Percentiles rank a stretch among this genome's conserved stretches.
Evolutionary conservation across 2,329 filamentous ascomycete species (phyloP).

Genomic region (Ophiocordyceps robertsii): DNA sequence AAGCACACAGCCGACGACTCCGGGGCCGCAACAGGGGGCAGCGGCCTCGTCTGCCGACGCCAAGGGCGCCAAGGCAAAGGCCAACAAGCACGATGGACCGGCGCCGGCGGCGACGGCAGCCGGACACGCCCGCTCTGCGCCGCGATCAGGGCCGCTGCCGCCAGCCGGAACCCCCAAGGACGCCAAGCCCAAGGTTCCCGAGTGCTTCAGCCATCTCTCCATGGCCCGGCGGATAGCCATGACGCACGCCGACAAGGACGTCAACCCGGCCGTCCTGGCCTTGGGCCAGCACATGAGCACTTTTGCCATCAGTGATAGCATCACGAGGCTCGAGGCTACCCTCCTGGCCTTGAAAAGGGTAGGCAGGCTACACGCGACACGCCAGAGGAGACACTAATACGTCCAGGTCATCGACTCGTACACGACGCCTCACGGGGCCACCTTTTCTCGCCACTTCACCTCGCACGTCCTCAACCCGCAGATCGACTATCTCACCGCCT

Average conservation of each 20-base stretch:
- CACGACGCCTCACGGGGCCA: constrained; percentile 70
- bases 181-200: constrained; percentile 48
- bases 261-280: constrained; percentile 74
- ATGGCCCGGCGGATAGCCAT: constrained; percentile 45
- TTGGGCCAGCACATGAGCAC: constrained; percentile 83
- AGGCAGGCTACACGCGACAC: not conserved
- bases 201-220: constrained; percentile 71
- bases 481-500: constrained; percentile 87
- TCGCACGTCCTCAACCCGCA: constrained; percentile 86
- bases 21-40: constrained; percentile 21
- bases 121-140: constrained; percentile 20
- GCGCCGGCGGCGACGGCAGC: constrained; percentile 13
- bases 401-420: constrained; percentile 80
- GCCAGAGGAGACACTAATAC: not conserved
- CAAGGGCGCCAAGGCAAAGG: constrained; percentile 33
- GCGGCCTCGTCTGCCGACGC: constrained; percentile 23
- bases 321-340: constrained; percentile 75
- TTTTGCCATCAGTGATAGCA: constrained; percentile 82
- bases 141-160: constrained; percentile 15
- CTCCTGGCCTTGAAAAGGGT: constrained; percentile 82
- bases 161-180: constrained; percentile 23
- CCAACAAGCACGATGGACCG: constrained; percentile 27
- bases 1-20: constrained; percentile 31
- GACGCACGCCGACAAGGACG: constrained; percentile 54
- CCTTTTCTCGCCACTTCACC: constrained; percentile 80